A percentile compares a stretch with the other conserved stretches of the same genome.
Evolutionary conservation across 2,329 filamentous ascomycete species (phyloP).

Genomic region (Gliomastix tumulicola): DNA sequence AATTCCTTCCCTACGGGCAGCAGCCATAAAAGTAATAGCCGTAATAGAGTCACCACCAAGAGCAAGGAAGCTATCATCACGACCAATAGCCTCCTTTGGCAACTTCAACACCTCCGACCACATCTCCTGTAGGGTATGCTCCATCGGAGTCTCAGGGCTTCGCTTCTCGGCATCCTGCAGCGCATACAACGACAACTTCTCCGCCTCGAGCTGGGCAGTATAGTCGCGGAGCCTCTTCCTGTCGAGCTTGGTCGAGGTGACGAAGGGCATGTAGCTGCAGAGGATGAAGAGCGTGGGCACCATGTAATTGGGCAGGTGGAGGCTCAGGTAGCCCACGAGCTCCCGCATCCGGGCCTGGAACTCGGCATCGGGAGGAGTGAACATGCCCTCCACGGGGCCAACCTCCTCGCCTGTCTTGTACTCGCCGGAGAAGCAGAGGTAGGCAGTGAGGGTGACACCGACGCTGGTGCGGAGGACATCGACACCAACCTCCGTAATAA

Average conservation of each 20-base stretch:
- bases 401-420: not conserved
- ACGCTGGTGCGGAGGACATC: not conserved
- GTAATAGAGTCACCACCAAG: constrained; percentile 28
- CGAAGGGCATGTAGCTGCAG: constrained; percentile 10
- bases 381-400: constrained; percentile 2
- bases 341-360: constrained; percentile 8
- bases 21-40: constrained; percentile 7
- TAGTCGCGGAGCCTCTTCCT: constrained; percentile 3
- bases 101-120: not conserved
- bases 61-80: constrained; percentile 15
- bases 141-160: not conserved
- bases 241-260: constrained; percentile 10
- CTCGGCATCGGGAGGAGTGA: constrained; percentile 4
- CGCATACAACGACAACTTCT: not conserved
- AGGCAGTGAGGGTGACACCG: not conserved
- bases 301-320: constrained; percentile 11
- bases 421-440: constrained; percentile 4
- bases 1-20: constrained; percentile 12
- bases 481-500: constrained; percentile 1
- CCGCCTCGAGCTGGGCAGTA: constrained; percentile 1
- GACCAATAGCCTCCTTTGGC: too few species aligned
- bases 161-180: constrained; percentile 1
- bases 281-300: constrained; percentile 11
- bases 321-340: constrained; percentile 4
- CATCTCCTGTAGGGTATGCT: not conserved